Evolutionary conservation across 768 basidiomycete genomes (phyloP).

Genomic region (Naematelia encephala): DNA sequence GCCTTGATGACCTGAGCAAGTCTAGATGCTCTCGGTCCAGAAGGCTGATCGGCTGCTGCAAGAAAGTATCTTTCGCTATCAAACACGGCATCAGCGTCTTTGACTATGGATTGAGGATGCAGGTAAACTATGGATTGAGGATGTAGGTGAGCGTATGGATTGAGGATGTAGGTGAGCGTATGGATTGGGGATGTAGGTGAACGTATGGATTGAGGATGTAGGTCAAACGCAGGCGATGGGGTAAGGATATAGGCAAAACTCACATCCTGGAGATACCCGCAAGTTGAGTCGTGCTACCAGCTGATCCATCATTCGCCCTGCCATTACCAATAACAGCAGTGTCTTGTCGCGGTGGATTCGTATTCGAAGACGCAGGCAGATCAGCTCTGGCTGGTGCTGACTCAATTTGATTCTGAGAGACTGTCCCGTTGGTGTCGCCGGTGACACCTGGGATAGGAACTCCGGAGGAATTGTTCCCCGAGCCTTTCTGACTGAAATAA

Average conservation of each 20-base stretch:
- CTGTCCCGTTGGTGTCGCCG: neutral
- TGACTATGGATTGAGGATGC: too few species aligned
- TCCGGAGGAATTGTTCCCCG: constrained; percentile 12
- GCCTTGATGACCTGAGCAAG: constrained; percentile 86
- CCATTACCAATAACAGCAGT: constrained; percentile 14
- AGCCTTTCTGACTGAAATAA: constrained; percentile 16
- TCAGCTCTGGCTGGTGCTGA: neutral
- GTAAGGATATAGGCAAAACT: too few species aligned
- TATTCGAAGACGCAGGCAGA: neutral
- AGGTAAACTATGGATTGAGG: too few species aligned
- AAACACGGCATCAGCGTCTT: constrained; percentile 33
- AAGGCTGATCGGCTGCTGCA: constrained; percentile 90
- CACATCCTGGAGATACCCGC: constrained; percentile 22
- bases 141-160: too few species aligned
- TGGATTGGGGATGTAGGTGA: too few species aligned
- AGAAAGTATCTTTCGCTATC: constrained; percentile 72
- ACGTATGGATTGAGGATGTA: too few species aligned
- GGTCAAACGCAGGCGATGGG: too few species aligned
- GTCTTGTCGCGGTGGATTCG: neutral
- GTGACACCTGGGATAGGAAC: neutral
- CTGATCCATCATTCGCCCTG: constrained; percentile 23
- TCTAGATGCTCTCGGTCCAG: constrained; percentile 83
- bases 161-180: too few species aligned
- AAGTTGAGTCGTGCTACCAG: constrained; percentile 7
- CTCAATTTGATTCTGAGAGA: neutral